These are phyloP conservation scores for Emergomyces pasteurianus DNA, from an alignment of 2,329 filamentous ascomycete genomes.

Conservation along the genomic window DNA sequence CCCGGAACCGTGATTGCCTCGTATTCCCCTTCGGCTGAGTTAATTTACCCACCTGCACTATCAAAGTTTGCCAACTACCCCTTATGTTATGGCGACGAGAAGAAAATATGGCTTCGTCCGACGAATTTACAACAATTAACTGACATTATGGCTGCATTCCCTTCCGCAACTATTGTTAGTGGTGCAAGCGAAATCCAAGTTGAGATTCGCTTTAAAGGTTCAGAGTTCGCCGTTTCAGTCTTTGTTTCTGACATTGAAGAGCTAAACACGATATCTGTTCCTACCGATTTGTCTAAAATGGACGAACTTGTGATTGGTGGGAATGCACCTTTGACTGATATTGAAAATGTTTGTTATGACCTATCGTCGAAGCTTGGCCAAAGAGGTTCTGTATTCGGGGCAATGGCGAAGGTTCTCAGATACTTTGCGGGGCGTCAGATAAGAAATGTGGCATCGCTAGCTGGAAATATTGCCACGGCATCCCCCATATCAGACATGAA, in stretches of 20 bases:
- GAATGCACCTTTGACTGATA: conserved; percentile 70
- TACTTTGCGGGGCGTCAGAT: conserved; percentile 88
- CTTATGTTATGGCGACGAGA: conserved; percentile 73
- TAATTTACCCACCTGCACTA: conserved; percentile 74
- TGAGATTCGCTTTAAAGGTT: conserved; percentile 82
- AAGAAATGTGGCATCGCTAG: conserved; percentile 75
- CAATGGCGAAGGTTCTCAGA: conserved; percentile 71
- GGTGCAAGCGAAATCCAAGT: conserved; percentile 87
- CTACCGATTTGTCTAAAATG: conserved; percentile 41
- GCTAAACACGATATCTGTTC: conserved; percentile 58
- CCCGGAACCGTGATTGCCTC: conserved; percentile 77
- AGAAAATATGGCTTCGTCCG: conserved; percentile 73
- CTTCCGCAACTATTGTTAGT: conserved; percentile 74
- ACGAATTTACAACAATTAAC: conserved; percentile 67
- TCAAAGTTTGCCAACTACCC: conserved; percentile 65
- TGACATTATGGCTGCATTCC: conserved; percentile 68
- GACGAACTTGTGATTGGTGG: conserved; percentile 63
- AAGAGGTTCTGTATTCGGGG: conserved; percentile 58
- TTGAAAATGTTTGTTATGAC: conserved; percentile 62
- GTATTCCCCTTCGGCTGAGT: conserved; percentile 73
- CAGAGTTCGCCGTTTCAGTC: conserved; percentile 70
- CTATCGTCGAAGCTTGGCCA: conserved; percentile 60
- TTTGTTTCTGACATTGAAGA: conserved; percentile 80
- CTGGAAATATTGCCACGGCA: conserved; percentile 74
- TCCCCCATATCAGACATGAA: conserved; percentile 85